Base-by-base conservation (phyloP, 2,329 filamentous ascomycete genomes). In the Cucurbitaria berberidis region DNA sequence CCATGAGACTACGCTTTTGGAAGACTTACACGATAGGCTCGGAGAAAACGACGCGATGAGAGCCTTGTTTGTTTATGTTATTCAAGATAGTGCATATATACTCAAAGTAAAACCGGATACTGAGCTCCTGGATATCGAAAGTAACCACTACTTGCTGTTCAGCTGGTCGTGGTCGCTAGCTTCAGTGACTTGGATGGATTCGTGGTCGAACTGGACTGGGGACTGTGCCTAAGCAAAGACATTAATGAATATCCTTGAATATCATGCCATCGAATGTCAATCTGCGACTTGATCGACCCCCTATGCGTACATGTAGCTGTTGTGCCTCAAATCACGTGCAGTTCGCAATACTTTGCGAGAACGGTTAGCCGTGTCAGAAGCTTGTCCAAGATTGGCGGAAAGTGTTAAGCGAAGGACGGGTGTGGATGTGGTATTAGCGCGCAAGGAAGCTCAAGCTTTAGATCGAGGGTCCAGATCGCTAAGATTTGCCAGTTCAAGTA, bases 341-440 rank as follows among this genome's bases (percentile, higher is more conserved):
- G 15, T 55, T 67, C 64, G 64, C 64, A 57, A 59, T 60, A 61
- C 50, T 34, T 60, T 46, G 60, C 63, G 22, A 35, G 50, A 57
- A 19, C n/a, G 52, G 57, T 27, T 62, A 63, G 54, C 19, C 40
- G 38, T 51, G 59, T 64, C 56, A 26, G 48, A 39, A 10, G 41
- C 38, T 46, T 46, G 45, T 46, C 49, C 36, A 51, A 16, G 35
- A 30, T 30, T 51, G 47, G 47, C 41, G 54, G 47, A 57, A 44
- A 48, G 43, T 43, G 40, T 45, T 48, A 48, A 53, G 51, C 57
- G 55, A 53, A 35, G 46, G 51, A 51, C 55, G 55, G 53, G 53
- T 45, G 50, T 57, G 59, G 59, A 57, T 53, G 48, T 58, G 8
- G 29, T 36, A n/a, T 46, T 52, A 55, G 49, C 47, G 53, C 50